Base-by-base conservation (phyloP, 306 rosid genomes). In the Vachellia collinsii region DNA sequence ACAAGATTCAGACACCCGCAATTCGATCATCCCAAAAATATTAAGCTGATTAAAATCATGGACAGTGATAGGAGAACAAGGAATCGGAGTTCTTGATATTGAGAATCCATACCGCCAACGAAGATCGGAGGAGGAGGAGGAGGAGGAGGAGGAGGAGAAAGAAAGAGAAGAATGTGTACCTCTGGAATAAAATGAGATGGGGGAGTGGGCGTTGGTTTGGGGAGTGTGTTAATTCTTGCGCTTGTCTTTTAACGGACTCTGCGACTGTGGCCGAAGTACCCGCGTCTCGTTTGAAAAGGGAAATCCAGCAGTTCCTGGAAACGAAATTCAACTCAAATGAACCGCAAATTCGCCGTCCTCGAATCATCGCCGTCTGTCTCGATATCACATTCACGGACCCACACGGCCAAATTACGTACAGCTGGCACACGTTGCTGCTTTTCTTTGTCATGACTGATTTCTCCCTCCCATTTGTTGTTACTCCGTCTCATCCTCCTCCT, bases 321-420 rank as follows among this genome's bases (percentile, higher is more conserved):
- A 94, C 81, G 89, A 88, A 93, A 88, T 88, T 86, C 85, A 37
- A 4, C 75, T 79, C 82, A 85, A 89, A 88, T 88, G 86, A 73
- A 79, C 85, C 90, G 66, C 88, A 92, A 90, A 88, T 90, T 84
- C 25, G n/a, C 64, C 79, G 11, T 67, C 29, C 44, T 13, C 9
- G 63, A 72, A 90, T 92, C 92, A 29, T 83, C 76, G 59, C 89
- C 93, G 89, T 90, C 76, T 4, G 65, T 72, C 83, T 72, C 68
- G 34, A 29, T 2, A 29, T 29, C 34, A 2, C 34, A 73, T 81
- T 71, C 23, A 6, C n/a, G 19, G 68, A 85, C 83, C 85, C 84
- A 71, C 41, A 62, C 1, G 41, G 19, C 67, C 39, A 62, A 62
- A 11, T 87, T 89, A 86, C 86, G 8, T 79, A 86, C 91, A 93